These are phyloP conservation scores for Dactylis glomerata DNA, from an alignment of 176 grass and related monocot genomes.

Conservation along the genomic window DNA sequence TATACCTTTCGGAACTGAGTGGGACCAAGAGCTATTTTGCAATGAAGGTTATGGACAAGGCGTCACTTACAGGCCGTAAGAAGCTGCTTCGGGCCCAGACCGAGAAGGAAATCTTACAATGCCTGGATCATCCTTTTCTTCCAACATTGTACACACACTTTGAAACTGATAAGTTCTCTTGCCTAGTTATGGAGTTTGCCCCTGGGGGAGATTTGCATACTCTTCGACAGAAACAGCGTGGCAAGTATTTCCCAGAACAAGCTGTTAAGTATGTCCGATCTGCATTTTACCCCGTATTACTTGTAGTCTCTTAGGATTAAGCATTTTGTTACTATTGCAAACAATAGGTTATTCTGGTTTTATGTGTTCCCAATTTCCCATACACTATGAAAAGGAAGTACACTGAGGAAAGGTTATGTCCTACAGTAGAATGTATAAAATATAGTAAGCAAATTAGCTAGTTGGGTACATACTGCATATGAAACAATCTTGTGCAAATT, in stretches of 20 bases:
- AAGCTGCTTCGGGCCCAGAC: constrained; percentile 78
- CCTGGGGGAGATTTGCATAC: constrained; percentile 79
- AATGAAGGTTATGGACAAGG: constrained; percentile 92
- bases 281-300: not conserved
- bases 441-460: not conserved
- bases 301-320: not conserved
- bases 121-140: constrained; percentile 77
- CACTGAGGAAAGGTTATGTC: not conserved
- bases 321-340: not conserved
- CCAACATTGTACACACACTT: constrained; percentile 77
- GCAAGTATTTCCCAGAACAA: constrained; percentile 82
- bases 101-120: constrained; percentile 79
- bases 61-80: constrained; percentile 59
- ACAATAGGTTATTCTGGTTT: not conserved
- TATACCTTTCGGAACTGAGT: constrained; percentile 76
- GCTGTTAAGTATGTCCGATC: constrained; percentile 72
- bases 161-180: constrained; percentile 86
- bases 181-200: constrained; percentile 89
- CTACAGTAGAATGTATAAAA: not conserved
- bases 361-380: not conserved
- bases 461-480: not conserved
- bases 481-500: not conserved
- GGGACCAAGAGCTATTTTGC: constrained; percentile 78
- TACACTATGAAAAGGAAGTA: not conserved
- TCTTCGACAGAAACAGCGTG: constrained; percentile 65